Evolutionary conservation across 192 early-diverging fungal genomes (phyloP).

Genomic region (Entophlyctis luteolus): DNA sequence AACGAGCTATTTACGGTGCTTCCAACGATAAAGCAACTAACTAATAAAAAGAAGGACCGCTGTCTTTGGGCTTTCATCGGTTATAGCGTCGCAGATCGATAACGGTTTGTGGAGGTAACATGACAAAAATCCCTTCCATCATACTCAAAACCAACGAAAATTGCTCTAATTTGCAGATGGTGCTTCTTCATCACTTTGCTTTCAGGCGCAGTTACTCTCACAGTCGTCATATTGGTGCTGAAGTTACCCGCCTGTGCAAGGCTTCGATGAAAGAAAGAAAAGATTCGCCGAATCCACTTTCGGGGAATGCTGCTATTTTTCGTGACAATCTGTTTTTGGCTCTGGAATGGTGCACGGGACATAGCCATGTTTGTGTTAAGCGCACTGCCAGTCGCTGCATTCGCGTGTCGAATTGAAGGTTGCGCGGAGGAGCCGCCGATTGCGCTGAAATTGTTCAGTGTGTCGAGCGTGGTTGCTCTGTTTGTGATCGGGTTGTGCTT

Average conservation of each 20-base stretch:
- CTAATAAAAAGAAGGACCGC: constrained; percentile 67
- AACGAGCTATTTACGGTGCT: constrained; percentile 49
- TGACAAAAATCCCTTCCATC: neutral
- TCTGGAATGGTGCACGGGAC: constrained; percentile 52
- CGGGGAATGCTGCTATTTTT: constrained; percentile 65
- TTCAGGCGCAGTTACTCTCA: constrained; percentile 64
- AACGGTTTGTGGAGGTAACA: constrained; percentile 28
- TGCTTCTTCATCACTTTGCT: constrained; percentile 73
- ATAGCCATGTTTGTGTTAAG: constrained; percentile 65
- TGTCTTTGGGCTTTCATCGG: constrained; percentile 68
- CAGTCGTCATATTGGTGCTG: constrained; percentile 54
- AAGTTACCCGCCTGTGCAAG: constrained; percentile 58
- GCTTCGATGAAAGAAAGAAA: constrained; percentile 44
- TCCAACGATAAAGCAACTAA: constrained; percentile 66
- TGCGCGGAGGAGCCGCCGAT: constrained; percentile 62
- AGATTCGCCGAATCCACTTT: constrained; percentile 49
- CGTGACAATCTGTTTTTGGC: constrained; percentile 36
- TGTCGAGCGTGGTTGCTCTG: neutral
- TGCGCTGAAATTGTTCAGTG: constrained; percentile 30
- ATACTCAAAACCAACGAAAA: neutral
- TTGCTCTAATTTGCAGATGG: constrained; percentile 37
- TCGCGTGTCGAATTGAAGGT: constrained; percentile 59
- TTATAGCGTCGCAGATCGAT: constrained; percentile 73
- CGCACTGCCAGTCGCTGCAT: constrained; percentile 51
- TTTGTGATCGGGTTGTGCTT: neutral